Base-by-base conservation (phyloP, 2,329 filamentous ascomycete genomes). In the Pyrenochaeta sp. region DNA sequence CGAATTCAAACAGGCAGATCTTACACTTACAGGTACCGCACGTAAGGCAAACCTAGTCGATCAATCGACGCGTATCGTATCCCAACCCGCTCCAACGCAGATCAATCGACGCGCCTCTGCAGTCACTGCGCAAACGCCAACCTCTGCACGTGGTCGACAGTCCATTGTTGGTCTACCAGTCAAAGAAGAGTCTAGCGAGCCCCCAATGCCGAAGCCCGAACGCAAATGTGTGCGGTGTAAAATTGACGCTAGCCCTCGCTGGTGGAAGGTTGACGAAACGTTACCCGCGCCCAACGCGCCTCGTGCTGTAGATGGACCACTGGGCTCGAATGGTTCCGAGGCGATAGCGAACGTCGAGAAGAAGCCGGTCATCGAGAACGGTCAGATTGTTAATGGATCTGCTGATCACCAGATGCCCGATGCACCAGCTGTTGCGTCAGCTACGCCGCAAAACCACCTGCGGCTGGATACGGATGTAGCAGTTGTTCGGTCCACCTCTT, bases 1-100 rank as follows among this genome's bases (percentile, higher is more conserved):
- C 66, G 93, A 90, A 56, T 97, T 92, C 82, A 99, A 99, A 78
- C 94, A 98, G 78, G 94, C 95, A 8, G 95, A 99, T 74, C 85
- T 94, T 40, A 88, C 91, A 2, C 81, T 97, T 67, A 97, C 93
- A 2, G 95, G 95, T 28, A 97, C 94, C 19, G 92, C 95, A 24
- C 90, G 95, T 53, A 97, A 97, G 78, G 94, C 95, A 24, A 95
- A 92, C 58, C 85, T 95, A 42, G 86, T 90, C 72, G 87, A 86
- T 55, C 84, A 86, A 50, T 87, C 86, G 12, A 91, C 89, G 73
- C 79, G 80, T 25, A 74, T 76, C 47, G 75, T 78, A 24, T 78
- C 78, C 15, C 72, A 76, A 46, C 48, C 67, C 15, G 55, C 65
- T 5, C 57, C 68, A 15, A 62, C 67, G 4, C 68, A 68, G 40